Percentiles rank a stretch among this genome's conserved stretches.
These are phyloP conservation scores for Cladosporium sp. DNA, from an alignment of 2,329 filamentous ascomycete species.

Conservation along the genomic window DNA sequence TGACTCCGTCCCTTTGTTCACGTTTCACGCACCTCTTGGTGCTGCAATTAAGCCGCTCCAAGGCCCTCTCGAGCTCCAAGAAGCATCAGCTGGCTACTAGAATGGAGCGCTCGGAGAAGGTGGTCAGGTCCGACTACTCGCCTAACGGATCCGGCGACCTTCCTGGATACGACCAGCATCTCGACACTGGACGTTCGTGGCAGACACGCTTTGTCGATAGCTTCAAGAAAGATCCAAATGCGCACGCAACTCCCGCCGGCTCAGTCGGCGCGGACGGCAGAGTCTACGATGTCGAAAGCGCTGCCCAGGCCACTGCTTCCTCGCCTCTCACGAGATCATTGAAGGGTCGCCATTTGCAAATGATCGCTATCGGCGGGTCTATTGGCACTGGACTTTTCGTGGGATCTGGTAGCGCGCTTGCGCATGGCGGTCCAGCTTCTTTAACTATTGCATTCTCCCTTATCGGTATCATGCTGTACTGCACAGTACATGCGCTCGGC, in stretches of 20 bases:
- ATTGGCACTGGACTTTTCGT: slow-evolving; percentile 49
- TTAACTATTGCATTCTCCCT: slow-evolving; percentile 29
- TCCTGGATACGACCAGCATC: slow-evolving; percentile 7
- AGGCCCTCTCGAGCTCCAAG: too few species aligned
- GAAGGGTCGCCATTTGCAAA: slow-evolving; percentile 84
- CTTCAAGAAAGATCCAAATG: slow-evolving; percentile 59
- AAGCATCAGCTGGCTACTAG: background rate
- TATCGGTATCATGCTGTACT: slow-evolving; percentile 32
- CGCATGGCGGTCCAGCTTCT: slow-evolving; percentile 31
- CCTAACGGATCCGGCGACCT: slow-evolving; percentile 17
- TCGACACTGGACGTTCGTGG: slow-evolving; percentile 5
- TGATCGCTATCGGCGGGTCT: slow-evolving; percentile 94
- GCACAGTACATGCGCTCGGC: slow-evolving; percentile 30
- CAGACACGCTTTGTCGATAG: slow-evolving; percentile 48
- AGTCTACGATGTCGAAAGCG: slow-evolving; percentile 59
- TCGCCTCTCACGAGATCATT: slow-evolving; percentile 66
- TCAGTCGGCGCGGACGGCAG: slow-evolving; percentile 49
- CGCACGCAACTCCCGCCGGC: slow-evolving; percentile 46
- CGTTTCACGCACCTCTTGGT: too few species aligned
- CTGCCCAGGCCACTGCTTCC: slow-evolving; percentile 60
- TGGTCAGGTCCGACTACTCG: slow-evolving; percentile 16
- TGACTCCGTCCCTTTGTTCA: background rate
- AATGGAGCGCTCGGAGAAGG: slow-evolving; percentile 22
- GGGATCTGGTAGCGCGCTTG: slow-evolving; percentile 29
- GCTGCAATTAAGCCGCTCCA: too few species aligned